Conservation (phyloP, 495 filamentous ascomycete genomes). For the Apiosordaria backusii region DNA sequence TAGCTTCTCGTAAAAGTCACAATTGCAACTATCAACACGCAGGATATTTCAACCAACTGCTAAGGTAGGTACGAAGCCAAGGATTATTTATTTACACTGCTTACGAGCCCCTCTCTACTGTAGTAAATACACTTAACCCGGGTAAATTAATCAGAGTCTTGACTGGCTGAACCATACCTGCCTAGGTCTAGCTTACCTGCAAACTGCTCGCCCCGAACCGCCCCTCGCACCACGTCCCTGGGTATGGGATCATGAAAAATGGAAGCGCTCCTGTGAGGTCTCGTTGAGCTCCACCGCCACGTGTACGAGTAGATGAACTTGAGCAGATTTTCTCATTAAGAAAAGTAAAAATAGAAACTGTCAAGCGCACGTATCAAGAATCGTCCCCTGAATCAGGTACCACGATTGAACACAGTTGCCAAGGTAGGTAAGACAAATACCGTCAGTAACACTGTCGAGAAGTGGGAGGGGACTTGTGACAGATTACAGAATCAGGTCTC, state of each 20-base stretch:
- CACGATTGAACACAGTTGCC: too few relatives aligned
- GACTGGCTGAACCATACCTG: neutral
- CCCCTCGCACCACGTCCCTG: neutral
- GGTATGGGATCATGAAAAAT: neutral
- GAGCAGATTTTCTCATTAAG: neutral
- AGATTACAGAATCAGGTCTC: too few relatives aligned
- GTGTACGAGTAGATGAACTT: neutral
- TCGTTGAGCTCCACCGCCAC: neutral
- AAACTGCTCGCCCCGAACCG: neutral
- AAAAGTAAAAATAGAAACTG: neutral
- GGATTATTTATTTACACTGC: too few relatives aligned
- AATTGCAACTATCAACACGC: too few relatives aligned
- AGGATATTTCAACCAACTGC: too few relatives aligned
- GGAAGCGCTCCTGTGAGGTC: neutral
- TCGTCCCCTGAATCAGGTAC: too few relatives aligned
- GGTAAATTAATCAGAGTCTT: neutral
- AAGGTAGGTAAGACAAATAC: too few relatives aligned
- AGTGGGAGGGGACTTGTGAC: too few relatives aligned
- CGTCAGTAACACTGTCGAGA: too few relatives aligned
- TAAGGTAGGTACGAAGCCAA: too few relatives aligned
- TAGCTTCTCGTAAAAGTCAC: neutral
- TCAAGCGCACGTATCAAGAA: neutral
- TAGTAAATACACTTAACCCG: neutral
- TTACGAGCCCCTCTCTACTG: neutral
- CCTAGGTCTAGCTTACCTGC: neutral